phyloP scores from a whole-genome alignment of 2,329 filamentous ascomycete species.

The Pseudophaeomoniella oleicola region DNA sequence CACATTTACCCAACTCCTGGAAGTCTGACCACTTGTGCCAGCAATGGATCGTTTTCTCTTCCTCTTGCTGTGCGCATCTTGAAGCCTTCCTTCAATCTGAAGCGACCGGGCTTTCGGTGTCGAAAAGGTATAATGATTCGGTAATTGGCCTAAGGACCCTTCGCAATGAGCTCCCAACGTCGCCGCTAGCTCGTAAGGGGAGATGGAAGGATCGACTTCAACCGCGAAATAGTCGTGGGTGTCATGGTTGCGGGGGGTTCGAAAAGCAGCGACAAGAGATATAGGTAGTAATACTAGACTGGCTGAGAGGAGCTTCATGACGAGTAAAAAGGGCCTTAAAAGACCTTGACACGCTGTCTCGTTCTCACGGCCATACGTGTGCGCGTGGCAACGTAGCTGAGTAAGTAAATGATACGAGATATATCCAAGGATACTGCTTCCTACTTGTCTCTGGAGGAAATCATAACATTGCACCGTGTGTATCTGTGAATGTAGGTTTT shows the following conservation, averaged over 20 bases:
- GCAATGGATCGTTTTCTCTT: constrained; percentile 39
- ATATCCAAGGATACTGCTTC: too few species aligned
- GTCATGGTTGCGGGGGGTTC: constrained; percentile 56
- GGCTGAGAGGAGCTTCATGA: constrained; percentile 8
- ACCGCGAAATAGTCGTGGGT: constrained; percentile 87
- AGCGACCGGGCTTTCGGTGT: constrained; percentile 44
- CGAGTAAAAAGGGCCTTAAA: background rate
- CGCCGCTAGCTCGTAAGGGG: constrained; percentile 55
- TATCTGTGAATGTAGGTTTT: too few species aligned
- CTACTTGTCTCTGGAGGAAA: too few species aligned
- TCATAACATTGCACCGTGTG: too few species aligned
- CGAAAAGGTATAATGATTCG: constrained; percentile 74
- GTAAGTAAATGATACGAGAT: too few species aligned
- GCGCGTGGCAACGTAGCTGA: too few species aligned
- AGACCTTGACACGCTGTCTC: background rate
- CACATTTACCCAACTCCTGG: background rate
- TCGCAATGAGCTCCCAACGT: constrained; percentile 66
- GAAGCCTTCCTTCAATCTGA: constrained; percentile 33
- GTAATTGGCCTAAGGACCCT: constrained; percentile 62
- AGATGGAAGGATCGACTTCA: constrained; percentile 53
- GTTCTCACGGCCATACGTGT: background rate
- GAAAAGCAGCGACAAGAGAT: constrained; percentile 30
- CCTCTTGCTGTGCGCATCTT: constrained; percentile 40
- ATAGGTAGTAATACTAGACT: constrained; percentile 37
- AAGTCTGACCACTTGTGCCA: background rate